phyloP scores from a whole-genome alignment of 331 rosid species.

The Rosa hybrid region DNA sequence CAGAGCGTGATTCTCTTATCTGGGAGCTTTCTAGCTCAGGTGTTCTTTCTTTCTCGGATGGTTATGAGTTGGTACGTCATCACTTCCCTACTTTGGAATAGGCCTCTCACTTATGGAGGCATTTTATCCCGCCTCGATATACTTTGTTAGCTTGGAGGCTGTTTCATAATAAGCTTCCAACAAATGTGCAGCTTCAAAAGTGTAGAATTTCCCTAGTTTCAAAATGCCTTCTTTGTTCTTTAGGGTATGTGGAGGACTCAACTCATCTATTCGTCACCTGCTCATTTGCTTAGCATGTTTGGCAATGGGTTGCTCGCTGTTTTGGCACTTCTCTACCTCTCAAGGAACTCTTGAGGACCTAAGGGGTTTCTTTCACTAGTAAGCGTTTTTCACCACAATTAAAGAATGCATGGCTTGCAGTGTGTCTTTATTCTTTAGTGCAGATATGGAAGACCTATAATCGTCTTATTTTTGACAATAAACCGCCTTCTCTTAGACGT shows the following conservation, averaged over 20 bases:
- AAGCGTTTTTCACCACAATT: not conserved
- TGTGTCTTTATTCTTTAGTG: not conserved
- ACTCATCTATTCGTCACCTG: too few species aligned
- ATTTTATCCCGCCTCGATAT: not conserved
- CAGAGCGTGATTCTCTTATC: not conserved
- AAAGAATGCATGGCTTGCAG: not conserved
- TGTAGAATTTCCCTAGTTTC: not conserved
- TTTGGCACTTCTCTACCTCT: not conserved
- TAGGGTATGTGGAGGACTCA: not conserved
- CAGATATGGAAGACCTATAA: not conserved
- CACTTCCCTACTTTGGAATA: not conserved
- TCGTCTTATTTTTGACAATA: not conserved
- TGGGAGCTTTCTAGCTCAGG: not conserved
- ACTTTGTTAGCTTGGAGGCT: not conserved
- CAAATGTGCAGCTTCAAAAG: not conserved
- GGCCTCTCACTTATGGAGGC: not conserved
- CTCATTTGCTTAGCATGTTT: not conserved
- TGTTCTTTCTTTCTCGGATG: not conserved
- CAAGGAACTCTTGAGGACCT: not conserved
- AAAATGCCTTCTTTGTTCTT: not conserved
- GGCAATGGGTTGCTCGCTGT: not conserved
- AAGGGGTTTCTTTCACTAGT: not conserved
- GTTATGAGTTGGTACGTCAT: too few species aligned
- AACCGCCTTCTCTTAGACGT: not conserved
- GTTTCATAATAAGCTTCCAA: not conserved